Evolutionary conservation across 2,329 filamentous ascomycete genomes (phyloP), one percentile per base, ranked within the genome.

Genomic region (Colletotrichum melonis): DNA sequence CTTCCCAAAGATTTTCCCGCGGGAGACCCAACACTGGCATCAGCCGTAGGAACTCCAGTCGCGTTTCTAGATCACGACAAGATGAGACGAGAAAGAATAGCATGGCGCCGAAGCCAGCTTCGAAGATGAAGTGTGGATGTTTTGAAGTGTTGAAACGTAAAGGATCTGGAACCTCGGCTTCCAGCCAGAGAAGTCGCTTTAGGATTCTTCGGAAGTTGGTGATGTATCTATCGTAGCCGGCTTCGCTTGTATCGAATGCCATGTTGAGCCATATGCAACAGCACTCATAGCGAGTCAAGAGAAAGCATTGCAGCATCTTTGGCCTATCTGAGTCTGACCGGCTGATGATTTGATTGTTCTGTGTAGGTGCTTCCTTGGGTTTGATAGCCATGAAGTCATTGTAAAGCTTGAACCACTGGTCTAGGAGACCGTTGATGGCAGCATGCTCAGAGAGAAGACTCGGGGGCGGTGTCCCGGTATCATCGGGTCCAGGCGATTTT

Each of bases 71-170:
- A 8, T 52, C 24, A 24, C n/a, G 42, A 5, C 42, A 63, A 4
- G 19, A 26, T 19, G n/a, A 63, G 14, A 63, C n/a, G 7, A 63
- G 60, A 32, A 63, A 63, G 60, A 63, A 63, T 2, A 63, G 60
- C n/a, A 46, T 16, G 6, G 42, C 26, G 24, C 42, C 42, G 9
- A 63, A 63, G 26, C 26, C 42, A 30, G 42, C 26, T 35, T 63
- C 26, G 32, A 63, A 63, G 6, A 49, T 35, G 42, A 30, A 63
- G 26, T 35, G 60, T 5, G 42, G 26, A 11, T 28, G n/a, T 16
- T 28, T 16, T 11, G 26, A 49, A 24, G 28, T 22, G 4, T 7
- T 32, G 19, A 52, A 54, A 5, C 26, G 19, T 16, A 28, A 52
- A 11, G 11, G 35, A 9, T 63, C 19, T 19, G 26, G 42, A 6